Evolutionary conservation across 352 stramenopile species (phyloP), one percentile per base, ranked within the genome.

Genomic region (Globisporangium emineosum): DNA sequence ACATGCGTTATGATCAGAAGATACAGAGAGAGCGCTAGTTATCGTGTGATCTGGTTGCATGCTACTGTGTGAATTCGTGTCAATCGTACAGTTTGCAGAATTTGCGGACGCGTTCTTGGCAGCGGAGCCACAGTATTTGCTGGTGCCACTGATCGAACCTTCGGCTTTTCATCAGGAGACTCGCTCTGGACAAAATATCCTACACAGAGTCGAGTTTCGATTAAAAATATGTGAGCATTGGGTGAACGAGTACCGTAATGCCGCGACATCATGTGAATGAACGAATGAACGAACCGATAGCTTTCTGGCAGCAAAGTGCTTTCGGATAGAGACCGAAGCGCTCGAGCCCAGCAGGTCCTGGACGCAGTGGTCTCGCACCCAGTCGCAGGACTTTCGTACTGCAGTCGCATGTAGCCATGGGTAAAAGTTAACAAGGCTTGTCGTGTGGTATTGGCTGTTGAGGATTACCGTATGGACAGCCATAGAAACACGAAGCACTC

Each of bases 41-140:
- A 35, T 17, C n/a, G 8, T 5, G n/a, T 27, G n/a, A 37, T 33
- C n/a, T 51, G n/a, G 27, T 9, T 32, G 8, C 3, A 4, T 10
- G 21, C 17, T 25, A 32, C 3, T 27, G 43, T 30, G 8, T 17
- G 12, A 15, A 7, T 30, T 25, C 6, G n/a, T 19, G 33, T 13
- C 37, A 13, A 29, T 35, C 62, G 17, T 72, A 91, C 82, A 89
- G 60, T 33, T 55, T 62, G n/a, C 79, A 89, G 63, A 84, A 91
- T 2, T 29, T 62, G 8, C 45, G 45, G 10, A 83, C 57, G 9
- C 67, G 64, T 3, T 75, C 56, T 9, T 66, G 40, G 15, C 67
- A 88, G 9, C 64, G 68, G 4, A 35, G 33, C 62, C 64, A 65
- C 5, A 58, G 59, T 5, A n/a, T 64, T 42, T 71, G 56, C 6